Evolutionary conservation across 352 stramenopile species (phyloP).

Genomic region (Phytopythium sindhum): DNA sequence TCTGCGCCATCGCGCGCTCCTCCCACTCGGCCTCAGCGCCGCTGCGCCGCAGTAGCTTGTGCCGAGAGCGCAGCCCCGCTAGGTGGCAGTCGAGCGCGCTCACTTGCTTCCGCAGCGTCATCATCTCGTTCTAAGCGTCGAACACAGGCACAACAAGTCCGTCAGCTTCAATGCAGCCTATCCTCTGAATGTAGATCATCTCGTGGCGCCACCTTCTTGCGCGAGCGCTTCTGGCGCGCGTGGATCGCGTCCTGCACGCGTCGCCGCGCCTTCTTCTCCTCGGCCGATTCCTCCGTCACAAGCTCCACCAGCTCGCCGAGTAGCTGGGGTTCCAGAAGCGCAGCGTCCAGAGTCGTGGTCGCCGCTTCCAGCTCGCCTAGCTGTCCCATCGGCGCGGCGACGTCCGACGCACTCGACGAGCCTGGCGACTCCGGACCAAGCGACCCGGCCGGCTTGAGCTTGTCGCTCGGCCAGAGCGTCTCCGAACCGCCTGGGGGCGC

Average conservation of each 20-base stretch:
- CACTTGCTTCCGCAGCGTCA: constrained; percentile 21
- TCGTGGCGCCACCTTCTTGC: constrained; percentile 37
- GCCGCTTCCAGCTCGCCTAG: background rate
- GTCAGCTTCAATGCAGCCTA: background rate
- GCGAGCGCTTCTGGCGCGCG: constrained; percentile 41
- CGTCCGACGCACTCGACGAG: background rate
- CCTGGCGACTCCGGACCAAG: background rate
- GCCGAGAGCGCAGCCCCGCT: constrained; percentile 27
- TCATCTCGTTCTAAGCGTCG: constrained; percentile 29
- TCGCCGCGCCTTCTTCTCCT: constrained; percentile 43
- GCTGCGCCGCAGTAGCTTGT: constrained; percentile 25
- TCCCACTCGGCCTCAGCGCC: constrained; percentile 28
- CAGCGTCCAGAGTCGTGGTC: background rate
- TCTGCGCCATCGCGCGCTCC: constrained; percentile 33
- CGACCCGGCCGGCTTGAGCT: background rate
- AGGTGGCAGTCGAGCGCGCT: constrained; percentile 26
- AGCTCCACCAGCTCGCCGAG: constrained; percentile 4
- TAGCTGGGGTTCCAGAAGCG: background rate
- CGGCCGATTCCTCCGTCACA: constrained; percentile 14
- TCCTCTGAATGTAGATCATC: background rate
- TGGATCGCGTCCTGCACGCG: constrained; percentile 48
- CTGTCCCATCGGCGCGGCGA: background rate
- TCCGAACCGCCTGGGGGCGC: background rate
- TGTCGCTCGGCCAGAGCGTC: background rate
- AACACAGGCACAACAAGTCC: background rate